phyloP scores from a whole-genome alignment of 2,329 filamentous ascomycete species.

The Clarireedia paspali region DNA sequence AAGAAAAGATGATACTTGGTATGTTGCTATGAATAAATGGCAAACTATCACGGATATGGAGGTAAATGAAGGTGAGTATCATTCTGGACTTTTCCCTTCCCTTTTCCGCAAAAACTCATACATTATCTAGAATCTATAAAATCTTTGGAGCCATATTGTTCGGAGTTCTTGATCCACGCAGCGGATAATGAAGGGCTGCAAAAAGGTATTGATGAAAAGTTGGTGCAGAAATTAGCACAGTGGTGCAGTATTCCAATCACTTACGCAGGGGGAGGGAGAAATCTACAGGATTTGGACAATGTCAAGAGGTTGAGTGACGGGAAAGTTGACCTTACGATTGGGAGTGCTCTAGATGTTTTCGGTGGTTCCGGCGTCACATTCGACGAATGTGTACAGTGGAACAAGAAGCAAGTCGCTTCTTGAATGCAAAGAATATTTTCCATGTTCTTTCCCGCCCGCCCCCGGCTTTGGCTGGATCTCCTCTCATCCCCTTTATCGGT shows the following conservation, averaged over 20 bases:
- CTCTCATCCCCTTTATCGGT: background rate
- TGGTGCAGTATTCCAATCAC: conserved; percentile 94
- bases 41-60: conserved; percentile 97
- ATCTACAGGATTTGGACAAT: conserved; percentile 70
- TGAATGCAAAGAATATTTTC: background rate
- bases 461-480: background rate
- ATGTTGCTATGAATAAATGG: conserved; percentile 99
- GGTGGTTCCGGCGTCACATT: conserved; percentile 82
- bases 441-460: background rate
- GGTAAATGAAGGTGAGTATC: conserved; percentile 64
- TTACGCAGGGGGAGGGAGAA: conserved; percentile 88
- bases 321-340: conserved; percentile 88
- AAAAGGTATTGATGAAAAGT: conserved; percentile 77
- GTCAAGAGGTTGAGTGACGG: conserved; percentile 74
- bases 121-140: conserved; percentile 62
- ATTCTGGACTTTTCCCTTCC: background rate
- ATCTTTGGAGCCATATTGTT: conserved; percentile 81
- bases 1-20: conserved; percentile 67
- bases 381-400: conserved; percentile 86
- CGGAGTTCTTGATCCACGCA: conserved; percentile 94
- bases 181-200: conserved; percentile 95
- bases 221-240: conserved; percentile 67
- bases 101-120: conserved; percentile 9
- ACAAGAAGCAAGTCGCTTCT: conserved; percentile 40
- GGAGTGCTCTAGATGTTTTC: conserved; percentile 93